Percentiles rank a stretch among this genome's conserved stretches.
phyloP scores from a whole-genome alignment of 768 basidiomycete genomes.

The Cubamyces sp. region DNA sequence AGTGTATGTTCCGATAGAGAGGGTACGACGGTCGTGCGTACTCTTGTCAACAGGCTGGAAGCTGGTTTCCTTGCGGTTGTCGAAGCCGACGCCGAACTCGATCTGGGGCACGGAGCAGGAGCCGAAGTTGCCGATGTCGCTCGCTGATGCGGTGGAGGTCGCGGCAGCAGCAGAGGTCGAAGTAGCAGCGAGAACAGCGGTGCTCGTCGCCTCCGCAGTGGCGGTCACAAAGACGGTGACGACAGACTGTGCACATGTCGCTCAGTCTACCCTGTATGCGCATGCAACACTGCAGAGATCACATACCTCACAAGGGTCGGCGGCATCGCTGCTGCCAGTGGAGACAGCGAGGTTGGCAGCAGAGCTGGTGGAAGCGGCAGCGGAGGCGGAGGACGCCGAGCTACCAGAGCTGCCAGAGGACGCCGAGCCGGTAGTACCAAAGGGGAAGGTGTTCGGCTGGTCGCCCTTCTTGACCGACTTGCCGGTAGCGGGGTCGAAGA shows the following conservation, averaged over 20 bases:
- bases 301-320: constrained; percentile 21
- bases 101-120: constrained; percentile 58
- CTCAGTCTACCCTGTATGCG: background rate
- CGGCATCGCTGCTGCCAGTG: constrained; percentile 14
- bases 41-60: constrained; percentile 56
- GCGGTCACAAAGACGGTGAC: constrained; percentile 26
- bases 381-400: constrained; percentile 6
- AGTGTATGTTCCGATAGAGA: background rate
- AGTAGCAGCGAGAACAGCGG: constrained; percentile 6
- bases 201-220: constrained; percentile 18
- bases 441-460: constrained; percentile 44
- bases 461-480: constrained; percentile 49
- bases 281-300: background rate
- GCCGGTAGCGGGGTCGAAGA: constrained; percentile 38
- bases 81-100: constrained; percentile 57
- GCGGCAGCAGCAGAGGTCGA: constrained; percentile 21
- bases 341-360: constrained; percentile 17
- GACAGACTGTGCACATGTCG: background rate
- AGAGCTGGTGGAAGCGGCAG: constrained; percentile 11
- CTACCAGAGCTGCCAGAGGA: constrained; percentile 5
- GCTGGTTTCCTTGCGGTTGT: constrained; percentile 54
- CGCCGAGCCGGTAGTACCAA: constrained; percentile 25
- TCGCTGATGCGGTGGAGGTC: constrained; percentile 17
- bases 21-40: constrained; percentile 25
- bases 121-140: constrained; percentile 49